Base-by-base conservation (phyloP, 768 basidiomycete species). In the Russula sp. region DNA sequence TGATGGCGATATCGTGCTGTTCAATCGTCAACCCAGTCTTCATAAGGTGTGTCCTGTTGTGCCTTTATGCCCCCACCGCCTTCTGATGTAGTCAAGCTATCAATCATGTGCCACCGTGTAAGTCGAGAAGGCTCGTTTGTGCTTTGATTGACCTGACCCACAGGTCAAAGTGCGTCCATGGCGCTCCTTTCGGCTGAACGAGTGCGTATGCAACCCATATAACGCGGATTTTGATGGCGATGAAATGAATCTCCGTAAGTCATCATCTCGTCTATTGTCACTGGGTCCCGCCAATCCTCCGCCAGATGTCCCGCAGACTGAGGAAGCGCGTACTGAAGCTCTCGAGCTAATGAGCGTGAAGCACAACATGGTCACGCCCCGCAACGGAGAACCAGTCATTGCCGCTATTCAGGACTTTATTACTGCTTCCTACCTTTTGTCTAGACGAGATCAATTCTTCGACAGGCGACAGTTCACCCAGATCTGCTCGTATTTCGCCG, bases 381-480 rank as follows among this genome's bases (percentile, higher is more conserved):
- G 97, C 57, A 98, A 98, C 69, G 97, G 97, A 66, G 95, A 98
- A 74, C 97, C 97, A 31, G 96, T 99, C 77, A 98, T 99, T 69
- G 94, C 97, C 31, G 97, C 97, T 66, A 99, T 97, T 67, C 97
- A 99, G 73, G 97, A 99, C 75, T 99, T 99, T 79, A 98, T 99
- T 77, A 98, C 97, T 4, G 97, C 95, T 16, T 94, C 97, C 20
- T 99, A 87, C 78, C 85, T 99, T 45, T 84, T 99, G 68, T 96
- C 96, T 8, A 87, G 86, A 42, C 88, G 90, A 71, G 97, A 99
- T 70, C 85, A 82, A 16, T 97, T 99, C 75, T 89, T 95, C 72
- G 91, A 95, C 72, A 86, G 97, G 20, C 84, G 88, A 51, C 91
- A 97, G 70, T 98, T 99, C 75, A 92, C 92, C 2, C 97, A 98